Base-by-base conservation (phyloP, 345 rosid species). In the Viola odorata region DNA sequence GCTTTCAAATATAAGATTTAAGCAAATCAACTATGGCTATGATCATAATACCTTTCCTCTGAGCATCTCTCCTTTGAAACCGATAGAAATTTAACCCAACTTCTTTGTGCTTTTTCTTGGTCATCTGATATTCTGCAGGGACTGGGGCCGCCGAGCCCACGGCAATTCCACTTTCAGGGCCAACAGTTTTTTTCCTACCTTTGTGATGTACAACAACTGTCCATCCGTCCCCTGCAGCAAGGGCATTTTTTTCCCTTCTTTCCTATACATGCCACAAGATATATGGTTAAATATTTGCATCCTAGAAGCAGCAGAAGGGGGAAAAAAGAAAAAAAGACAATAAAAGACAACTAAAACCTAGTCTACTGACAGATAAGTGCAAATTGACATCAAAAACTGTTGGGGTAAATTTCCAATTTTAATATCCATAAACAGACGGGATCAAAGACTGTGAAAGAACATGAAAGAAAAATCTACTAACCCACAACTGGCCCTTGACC, bases 211-310 rank as follows among this genome's bases (percentile, higher is more conserved):
- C 79, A 5, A 91, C 99, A 64, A 91, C 97, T 41, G 95, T 91
- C 99, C 97, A 94, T 40, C 97, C 99, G 53, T 90, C 99, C 71
- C 88, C 97, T 41, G 91, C 87, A 57, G 83, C 89, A 62, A 65
- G 87, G 65, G 89, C 92, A 84, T 88, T 97, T 72, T 76, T 82
- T 41, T 80, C 88, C 76, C 81, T 78, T 64, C 75, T 82, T 84
- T 84, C 95, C 97, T 94, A 82, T 57, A 66, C 50, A 44, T 54
- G 53, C 11, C 65, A 23, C 32, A 23, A 23, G 32, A 23, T 23
- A 23, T 23, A 23, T 23, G 32, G 32, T 23, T 23, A 23, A 23
- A 23, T 23, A 23, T 23, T 23, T 23, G 32, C 32, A 23, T 23
- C 32, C 32, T 23, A 23, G 32, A 64, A 41, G 41, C 65, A 32